These are phyloP conservation scores for Venturia asperata DNA, from an alignment of 2,329 filamentous ascomycete species.

Conservation along the genomic window DNA sequence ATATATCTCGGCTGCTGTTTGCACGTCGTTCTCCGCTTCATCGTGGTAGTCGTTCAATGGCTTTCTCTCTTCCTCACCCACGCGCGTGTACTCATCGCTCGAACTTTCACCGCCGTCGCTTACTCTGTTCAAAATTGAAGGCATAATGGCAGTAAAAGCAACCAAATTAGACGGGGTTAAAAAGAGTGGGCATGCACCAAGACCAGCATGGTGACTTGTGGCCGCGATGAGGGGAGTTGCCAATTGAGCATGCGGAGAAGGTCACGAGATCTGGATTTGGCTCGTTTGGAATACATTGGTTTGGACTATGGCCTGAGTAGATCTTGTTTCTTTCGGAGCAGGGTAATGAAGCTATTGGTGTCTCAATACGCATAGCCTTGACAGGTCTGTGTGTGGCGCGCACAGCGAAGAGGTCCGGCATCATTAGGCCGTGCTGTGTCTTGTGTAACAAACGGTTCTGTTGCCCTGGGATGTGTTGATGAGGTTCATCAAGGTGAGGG, in stretches of 20 bases:
- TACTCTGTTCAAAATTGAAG: conserved; percentile 5
- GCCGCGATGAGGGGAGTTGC: neutral
- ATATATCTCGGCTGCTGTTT: conserved; percentile 16
- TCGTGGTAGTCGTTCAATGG: neutral
- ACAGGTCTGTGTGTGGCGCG: neutral
- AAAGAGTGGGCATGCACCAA: neutral
- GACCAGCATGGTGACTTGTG: neutral
- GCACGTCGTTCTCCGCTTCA: neutral
- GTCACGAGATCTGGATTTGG: neutral
- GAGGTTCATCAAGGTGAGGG: neutral
- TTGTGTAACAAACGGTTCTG: neutral
- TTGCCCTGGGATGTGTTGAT: neutral
- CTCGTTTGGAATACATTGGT: conserved; percentile 9
- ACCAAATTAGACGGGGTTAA: neutral
- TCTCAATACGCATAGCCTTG: neutral
- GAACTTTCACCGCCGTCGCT: conserved; percentile 3
- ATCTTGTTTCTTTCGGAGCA: neutral
- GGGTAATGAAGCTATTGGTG: conserved; percentile 4
- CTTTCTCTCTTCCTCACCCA: conserved; percentile 9
- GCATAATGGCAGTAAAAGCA: neutral
- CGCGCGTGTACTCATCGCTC: neutral
- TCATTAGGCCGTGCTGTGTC: neutral
- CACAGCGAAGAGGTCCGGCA: neutral
- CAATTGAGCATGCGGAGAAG: neutral
- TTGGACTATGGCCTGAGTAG: neutral